These are phyloP conservation scores for Saksenaea vasiformis DNA, from an alignment of 371 early-diverging fungal genomes.

Conservation along the genomic window DNA sequence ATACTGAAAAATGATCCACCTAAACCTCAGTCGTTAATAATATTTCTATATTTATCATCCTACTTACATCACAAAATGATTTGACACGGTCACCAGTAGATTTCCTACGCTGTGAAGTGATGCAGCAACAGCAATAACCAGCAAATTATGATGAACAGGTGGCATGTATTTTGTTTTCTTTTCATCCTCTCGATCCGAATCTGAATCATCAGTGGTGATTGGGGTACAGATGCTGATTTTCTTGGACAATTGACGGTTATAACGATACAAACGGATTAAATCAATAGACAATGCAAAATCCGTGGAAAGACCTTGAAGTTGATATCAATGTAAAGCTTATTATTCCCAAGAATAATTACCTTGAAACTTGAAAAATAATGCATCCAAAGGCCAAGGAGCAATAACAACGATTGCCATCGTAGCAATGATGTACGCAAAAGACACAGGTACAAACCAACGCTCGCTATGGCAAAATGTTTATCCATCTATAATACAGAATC, in stretches of 20 bases:
- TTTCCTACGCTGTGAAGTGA: conserved; percentile 29
- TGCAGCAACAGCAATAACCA: conserved; percentile 20
- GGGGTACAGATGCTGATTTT: conserved; percentile 9
- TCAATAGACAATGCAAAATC: conserved; percentile 43
- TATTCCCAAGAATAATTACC: conserved; percentile 15
- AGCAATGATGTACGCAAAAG: conserved; percentile 32
- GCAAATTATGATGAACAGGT: conserved; percentile 20
- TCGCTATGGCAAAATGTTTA: conserved; percentile 14
- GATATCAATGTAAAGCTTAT: background rate
- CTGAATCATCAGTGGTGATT: background rate
- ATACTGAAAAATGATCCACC: conserved; percentile 33
- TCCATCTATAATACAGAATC: background rate
- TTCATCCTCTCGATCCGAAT: background rate
- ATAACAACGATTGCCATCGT: conserved; percentile 35
- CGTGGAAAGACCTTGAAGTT: conserved; percentile 39
- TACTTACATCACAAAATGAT: conserved; percentile 21
- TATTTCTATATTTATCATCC: background rate
- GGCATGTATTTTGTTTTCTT: conserved; percentile 11
- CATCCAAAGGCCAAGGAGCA: conserved; percentile 51
- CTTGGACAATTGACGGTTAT: conserved; percentile 15
- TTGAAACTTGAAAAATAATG: conserved; percentile 54
- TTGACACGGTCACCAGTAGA: conserved; percentile 22
- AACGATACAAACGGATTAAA: conserved; percentile 37
- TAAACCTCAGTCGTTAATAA: conserved; percentile 11
- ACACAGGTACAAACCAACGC: conserved; percentile 29